Base-by-base conservation (phyloP, 495 filamentous ascomycete genomes). In the Aspergillus cavernicola region DNA sequence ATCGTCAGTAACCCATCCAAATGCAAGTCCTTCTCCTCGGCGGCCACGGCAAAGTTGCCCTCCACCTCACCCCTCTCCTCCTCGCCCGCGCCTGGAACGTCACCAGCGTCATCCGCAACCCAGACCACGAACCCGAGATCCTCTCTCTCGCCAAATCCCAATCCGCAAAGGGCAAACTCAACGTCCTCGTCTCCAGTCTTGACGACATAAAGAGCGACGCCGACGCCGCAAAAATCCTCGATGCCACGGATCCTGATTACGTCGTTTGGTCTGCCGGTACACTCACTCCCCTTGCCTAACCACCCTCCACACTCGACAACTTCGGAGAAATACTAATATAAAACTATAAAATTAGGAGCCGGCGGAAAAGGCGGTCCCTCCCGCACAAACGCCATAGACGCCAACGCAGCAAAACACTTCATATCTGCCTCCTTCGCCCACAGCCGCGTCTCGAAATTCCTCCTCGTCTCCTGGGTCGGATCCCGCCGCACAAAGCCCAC, bases 251-350 rank as follows among this genome's bases (percentile, higher is more conserved):
- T 35, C 79, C 83, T 0, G 81, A 88, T 55, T 90, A 85, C 65
- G 84, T 95, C 9, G 79, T 92, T 40, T 95, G 84, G 84, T 83
- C 83, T 61, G 90, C 90, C 31, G 88, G 85, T 85, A 67, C 16
- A 16, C 37, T 13, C 13, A 26, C 37, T 6, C 18, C 20, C 33
- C 23, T 31, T n/a, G 22, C 41, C 29, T 38, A 36, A 56, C 26
- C 26, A n/a, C n/a, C n/a, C n/a, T n/a, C n/a, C n/a, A n/a, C n/a
- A n/a, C n/a, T n/a, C n/a, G n/a, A n/a, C n/a, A n/a, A n/a, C n/a
- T n/a, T n/a, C n/a, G n/a, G n/a, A n/a, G n/a, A n/a, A n/a, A n/a
- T n/a, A n/a, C n/a, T n/a, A n/a, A n/a, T n/a, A n/a, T n/a, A n/a
- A n/a, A n/a, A n/a, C n/a, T n/a, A n/a, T n/a, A n/a, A n/a, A n/a